Evolutionary conservation across 139 green algal genomes (phyloP).

Genomic region (Chlamydomonas applanata): DNA sequence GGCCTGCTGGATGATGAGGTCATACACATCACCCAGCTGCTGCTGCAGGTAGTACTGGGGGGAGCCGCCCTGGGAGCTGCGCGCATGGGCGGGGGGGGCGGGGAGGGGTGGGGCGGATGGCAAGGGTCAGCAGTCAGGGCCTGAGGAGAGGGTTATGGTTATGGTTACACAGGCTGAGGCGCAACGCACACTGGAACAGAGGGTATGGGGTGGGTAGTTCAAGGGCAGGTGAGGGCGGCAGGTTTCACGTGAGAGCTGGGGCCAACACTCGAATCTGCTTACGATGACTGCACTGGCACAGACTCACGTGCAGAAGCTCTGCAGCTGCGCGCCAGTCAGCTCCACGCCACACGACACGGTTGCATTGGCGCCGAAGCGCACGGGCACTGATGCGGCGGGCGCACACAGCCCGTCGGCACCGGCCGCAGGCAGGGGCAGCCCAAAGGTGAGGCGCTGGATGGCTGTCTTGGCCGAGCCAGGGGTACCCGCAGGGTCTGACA

Average conservation of each 20-base stretch:
- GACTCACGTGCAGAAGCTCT: conserved; percentile 36
- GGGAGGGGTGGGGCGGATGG: too few relatives aligned
- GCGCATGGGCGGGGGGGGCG: too few relatives aligned
- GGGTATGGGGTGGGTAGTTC: too few relatives aligned
- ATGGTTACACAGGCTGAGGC: too few relatives aligned
- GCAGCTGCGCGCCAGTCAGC: conserved; percentile 28
- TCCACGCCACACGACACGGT: conserved; percentile 32
- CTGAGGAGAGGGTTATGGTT: too few relatives aligned
- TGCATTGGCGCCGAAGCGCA: conserved; percentile 44
- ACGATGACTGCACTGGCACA: background rate
- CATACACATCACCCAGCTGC: conserved; percentile 5
- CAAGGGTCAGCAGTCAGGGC: too few relatives aligned
- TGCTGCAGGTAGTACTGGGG: conserved; percentile 4
- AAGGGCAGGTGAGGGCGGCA: too few relatives aligned
- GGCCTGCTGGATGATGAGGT: background rate
- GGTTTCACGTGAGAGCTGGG: too few relatives aligned
- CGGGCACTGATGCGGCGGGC: background rate
- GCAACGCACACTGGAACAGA: too few relatives aligned
- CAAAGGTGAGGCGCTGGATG: conserved; percentile 20
- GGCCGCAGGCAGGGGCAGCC: conserved; percentile 29
- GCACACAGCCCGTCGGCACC: conserved; percentile 26
- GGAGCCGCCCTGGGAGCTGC: background rate
- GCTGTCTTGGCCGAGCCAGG: background rate
- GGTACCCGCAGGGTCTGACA: background rate
- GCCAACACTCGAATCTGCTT: too few relatives aligned